These are phyloP conservation scores for Lachancea cidri DNA, from an alignment of 805 yeast genomes.

Conservation along the genomic window DNA sequence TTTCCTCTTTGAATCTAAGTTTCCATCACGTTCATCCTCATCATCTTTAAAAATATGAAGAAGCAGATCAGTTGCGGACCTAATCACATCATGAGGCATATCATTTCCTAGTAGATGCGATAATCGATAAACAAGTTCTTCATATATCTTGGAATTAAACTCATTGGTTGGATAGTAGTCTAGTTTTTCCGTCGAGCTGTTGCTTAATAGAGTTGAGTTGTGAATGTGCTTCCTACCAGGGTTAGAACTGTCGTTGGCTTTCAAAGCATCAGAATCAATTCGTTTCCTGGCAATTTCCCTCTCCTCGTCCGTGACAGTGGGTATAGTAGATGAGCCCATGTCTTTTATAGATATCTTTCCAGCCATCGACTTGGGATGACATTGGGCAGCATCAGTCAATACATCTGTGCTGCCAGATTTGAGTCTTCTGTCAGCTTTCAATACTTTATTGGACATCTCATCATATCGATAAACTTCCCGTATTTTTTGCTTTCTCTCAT, in stretches of 20 bases:
- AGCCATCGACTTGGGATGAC: slow-evolving; percentile 65
- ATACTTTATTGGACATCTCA: slow-evolving; percentile 75
- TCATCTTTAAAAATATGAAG: slow-evolving; percentile 19
- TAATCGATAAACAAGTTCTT: slow-evolving; percentile 56
- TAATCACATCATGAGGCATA: slow-evolving; percentile 65
- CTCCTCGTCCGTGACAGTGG: slow-evolving; percentile 5
- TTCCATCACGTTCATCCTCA: slow-evolving; percentile 14
- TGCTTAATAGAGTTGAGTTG: slow-evolving; percentile 2
- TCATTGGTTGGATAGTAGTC: slow-evolving; percentile 60
- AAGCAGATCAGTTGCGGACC: slow-evolving; percentile 31
- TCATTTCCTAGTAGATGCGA: slow-evolving; percentile 55
- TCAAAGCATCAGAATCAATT: not conserved
- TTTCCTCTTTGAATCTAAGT: slow-evolving; percentile 39
- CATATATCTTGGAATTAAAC: slow-evolving; percentile 47
- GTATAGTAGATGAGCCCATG: slow-evolving; percentile 48
- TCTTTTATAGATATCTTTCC: slow-evolving; percentile 66
- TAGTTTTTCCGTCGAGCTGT: slow-evolving; percentile 24
- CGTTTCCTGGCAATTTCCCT: slow-evolving; percentile 18
- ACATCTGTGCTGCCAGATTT: slow-evolving; percentile 39
- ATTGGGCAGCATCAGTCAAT: slow-evolving; percentile 42
- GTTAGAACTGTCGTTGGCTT: not conserved
- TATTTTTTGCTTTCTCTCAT: slow-evolving; percentile 20
- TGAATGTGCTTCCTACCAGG: not conserved
- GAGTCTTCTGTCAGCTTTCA: slow-evolving; percentile 51
- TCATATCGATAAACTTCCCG: slow-evolving; percentile 49